These are phyloP conservation scores for Lepiota subincarnata DNA, from an alignment of 768 basidiomycete genomes.

Conservation along the genomic window DNA sequence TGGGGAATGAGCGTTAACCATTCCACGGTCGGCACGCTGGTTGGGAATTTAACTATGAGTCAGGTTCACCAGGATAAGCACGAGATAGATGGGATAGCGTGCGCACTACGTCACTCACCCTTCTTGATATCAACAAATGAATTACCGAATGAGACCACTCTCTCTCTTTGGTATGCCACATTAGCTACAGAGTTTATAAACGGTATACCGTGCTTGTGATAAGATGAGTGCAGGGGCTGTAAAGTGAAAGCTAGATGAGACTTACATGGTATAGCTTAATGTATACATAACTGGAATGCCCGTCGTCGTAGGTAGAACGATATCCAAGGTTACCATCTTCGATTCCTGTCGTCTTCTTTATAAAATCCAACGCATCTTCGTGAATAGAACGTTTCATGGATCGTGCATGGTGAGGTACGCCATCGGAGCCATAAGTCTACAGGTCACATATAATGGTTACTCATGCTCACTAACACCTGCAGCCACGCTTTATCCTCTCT, in stretches of 20 bases:
- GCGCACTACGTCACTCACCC: conserved; percentile 18
- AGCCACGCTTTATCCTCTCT: background rate
- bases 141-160: conserved; percentile 27
- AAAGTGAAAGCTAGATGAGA: background rate
- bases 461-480: background rate
- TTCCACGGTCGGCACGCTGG: conserved; percentile 28
- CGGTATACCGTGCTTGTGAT: conserved; percentile 26
- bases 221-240: background rate
- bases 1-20: conserved; percentile 26
- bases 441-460: background rate
- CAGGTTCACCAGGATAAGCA: background rate
- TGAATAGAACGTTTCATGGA: background rate
- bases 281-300: conserved; percentile 6
- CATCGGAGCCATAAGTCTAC: background rate
- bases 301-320: background rate
- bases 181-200: conserved; percentile 32
- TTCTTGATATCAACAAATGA: conserved; percentile 24
- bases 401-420: background rate
- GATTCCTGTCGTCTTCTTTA: background rate
- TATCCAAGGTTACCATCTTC: background rate
- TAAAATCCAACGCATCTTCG: background rate
- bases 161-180: conserved; percentile 26
- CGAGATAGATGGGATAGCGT: conserved; percentile 19
- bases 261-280: conserved; percentile 6
- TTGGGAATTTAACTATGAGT: conserved; percentile 22